Conservation (phyloP, 306 rosid genomes). For the Lathyrus sativus region DNA sequence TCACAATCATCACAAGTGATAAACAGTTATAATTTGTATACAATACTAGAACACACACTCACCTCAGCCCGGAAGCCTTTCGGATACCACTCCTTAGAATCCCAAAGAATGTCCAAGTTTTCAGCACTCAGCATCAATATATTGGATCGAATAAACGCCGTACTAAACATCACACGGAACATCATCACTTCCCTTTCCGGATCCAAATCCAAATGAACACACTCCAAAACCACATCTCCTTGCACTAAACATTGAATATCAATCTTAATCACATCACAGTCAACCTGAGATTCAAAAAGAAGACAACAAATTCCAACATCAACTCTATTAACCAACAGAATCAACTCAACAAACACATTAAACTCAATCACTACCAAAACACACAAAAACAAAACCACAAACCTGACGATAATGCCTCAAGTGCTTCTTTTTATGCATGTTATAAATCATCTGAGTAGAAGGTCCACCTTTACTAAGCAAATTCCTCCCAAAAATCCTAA, state of each 20-base stretch:
- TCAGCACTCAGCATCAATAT: constrained; percentile 82
- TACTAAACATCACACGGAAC: constrained; percentile 94
- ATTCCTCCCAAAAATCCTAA: constrained; percentile 90
- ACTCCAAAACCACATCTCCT: constrained; percentile 99
- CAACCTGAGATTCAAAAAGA: constrained; percentile 65
- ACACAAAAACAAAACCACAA: background rate
- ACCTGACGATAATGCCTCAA: constrained; percentile 82
- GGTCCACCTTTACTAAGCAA: constrained; percentile 81
- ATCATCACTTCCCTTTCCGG: constrained; percentile 96
- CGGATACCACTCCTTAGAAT: constrained; percentile 84
- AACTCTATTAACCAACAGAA: constrained; percentile 6
- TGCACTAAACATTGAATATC: constrained; percentile 94
- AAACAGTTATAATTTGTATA: constrained; percentile 24
- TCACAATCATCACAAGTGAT: constrained; percentile 14
- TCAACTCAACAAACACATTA: background rate
- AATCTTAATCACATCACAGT: constrained; percentile 95
- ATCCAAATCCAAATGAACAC: constrained; percentile 88
- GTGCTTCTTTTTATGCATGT: constrained; percentile 78
- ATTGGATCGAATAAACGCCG: constrained; percentile 93
- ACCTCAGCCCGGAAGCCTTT: constrained; percentile 97
- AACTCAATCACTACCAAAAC: constrained; percentile 26
- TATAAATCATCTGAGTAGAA: constrained; percentile 82
- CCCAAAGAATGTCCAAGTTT: constrained; percentile 95
- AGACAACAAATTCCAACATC: constrained; percentile 34
- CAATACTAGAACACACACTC: constrained; percentile 35